phyloP scores from a whole-genome alignment of 768 basidiomycete genomes.

The Gloeopeniophorella convolvens region DNA sequence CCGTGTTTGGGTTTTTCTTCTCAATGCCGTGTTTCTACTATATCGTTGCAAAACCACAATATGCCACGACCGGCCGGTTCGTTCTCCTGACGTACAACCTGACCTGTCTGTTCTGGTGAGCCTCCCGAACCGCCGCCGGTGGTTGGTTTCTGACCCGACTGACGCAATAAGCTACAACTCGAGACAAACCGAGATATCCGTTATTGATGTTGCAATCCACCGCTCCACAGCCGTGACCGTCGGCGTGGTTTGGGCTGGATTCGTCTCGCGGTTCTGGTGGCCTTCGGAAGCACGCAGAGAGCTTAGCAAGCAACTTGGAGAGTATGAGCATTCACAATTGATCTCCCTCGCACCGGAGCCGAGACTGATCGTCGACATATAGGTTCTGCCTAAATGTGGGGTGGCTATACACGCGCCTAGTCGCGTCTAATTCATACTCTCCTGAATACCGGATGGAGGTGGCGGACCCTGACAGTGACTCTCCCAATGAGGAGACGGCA shows the following conservation, averaged over 20 bases:
- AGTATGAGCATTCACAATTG: conserved; percentile 45
- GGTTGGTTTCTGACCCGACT: conserved; percentile 16
- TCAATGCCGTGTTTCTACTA: conserved; percentile 93
- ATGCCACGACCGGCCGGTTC: conserved; percentile 70
- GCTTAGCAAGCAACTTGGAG: conserved; percentile 75
- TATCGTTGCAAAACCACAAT: conserved; percentile 72
- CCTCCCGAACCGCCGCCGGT: not conserved
- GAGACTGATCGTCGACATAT: conserved; percentile 1
- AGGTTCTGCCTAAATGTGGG: conserved; percentile 93
- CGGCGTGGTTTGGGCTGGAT: conserved; percentile 84
- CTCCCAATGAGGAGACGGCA: conserved; percentile 23
- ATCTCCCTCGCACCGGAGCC: conserved; percentile 2
- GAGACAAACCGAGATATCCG: conserved; percentile 55
- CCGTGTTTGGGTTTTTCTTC: conserved; percentile 82
- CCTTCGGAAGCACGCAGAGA: conserved; percentile 90
- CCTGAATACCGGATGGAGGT: conserved; percentile 36
- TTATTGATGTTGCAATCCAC: conserved; percentile 63
- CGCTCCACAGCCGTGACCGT: conserved; percentile 75
- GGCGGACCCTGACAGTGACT: conserved; percentile 18
- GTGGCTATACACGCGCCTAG: conserved; percentile 90
- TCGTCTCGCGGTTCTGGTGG: conserved; percentile 93
- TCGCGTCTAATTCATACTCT: conserved; percentile 76
- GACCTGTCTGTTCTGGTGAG: conserved; percentile 52
- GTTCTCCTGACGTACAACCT: conserved; percentile 86
- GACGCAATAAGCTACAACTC: conserved; percentile 61